Evolutionary conservation across 768 basidiomycete species (phyloP).

Genomic region (Boletus fagicola): DNA sequence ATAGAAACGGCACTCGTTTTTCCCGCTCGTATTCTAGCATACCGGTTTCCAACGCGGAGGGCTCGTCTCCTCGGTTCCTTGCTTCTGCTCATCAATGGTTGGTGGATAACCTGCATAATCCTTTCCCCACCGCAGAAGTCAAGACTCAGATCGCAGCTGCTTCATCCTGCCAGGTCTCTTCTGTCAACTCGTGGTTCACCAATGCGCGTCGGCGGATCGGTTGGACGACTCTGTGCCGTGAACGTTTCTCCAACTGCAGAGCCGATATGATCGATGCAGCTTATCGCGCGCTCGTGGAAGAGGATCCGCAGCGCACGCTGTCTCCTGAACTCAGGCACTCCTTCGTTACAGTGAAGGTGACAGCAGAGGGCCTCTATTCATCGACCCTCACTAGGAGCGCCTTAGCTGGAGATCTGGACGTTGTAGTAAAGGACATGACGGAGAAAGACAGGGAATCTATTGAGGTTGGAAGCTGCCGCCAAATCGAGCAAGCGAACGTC

Average conservation of each 20-base stretch:
- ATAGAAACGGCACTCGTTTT: background rate
- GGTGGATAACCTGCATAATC: slow-evolving; percentile 46
- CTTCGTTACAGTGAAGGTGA: slow-evolving; percentile 32
- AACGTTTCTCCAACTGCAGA: slow-evolving; percentile 25
- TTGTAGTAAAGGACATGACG: slow-evolving; percentile 30
- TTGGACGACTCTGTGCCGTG: slow-evolving; percentile 44
- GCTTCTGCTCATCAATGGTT: slow-evolving; percentile 42
- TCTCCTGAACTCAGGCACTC: slow-evolving; percentile 19
- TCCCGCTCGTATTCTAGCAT: too few relatives aligned
- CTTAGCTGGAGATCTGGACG: slow-evolving; percentile 30
- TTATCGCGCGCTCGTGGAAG: slow-evolving; percentile 26
- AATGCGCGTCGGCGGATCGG: slow-evolving; percentile 50
- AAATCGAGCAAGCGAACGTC: background rate
- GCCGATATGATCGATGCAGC: slow-evolving; percentile 32
- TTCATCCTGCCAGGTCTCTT: slow-evolving; percentile 20
- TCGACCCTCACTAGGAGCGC: slow-evolving; percentile 28
- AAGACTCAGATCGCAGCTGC: slow-evolving; percentile 25
- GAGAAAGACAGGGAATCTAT: background rate
- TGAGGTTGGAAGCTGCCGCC: background rate
- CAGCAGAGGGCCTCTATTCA: slow-evolving; percentile 33
- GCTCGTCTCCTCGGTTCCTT: background rate
- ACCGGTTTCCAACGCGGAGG: background rate
- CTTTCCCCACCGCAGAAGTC: slow-evolving; percentile 42
- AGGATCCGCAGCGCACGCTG: slow-evolving; percentile 13
- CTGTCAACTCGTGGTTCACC: slow-evolving; percentile 48